Evolutionary conservation across 352 stramenopile genomes (phyloP), one percentile per base, ranked within the genome.

Genomic region (Phytophthora crassamura): DNA sequence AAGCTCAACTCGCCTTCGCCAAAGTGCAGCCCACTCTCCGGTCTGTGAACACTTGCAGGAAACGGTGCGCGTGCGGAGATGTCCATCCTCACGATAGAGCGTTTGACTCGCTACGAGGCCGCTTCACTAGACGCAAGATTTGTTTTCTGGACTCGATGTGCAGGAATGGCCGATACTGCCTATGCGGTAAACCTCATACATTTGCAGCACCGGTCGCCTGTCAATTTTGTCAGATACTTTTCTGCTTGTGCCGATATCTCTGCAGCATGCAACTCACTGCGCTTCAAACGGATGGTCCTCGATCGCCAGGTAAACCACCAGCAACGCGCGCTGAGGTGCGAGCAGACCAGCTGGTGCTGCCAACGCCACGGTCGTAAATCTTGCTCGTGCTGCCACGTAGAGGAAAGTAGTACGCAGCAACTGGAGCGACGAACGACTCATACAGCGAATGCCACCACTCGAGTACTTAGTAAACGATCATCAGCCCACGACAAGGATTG

Each of bases 21-120:
- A n/a, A 47, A 40, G 12, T 16, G 14, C 20, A 35, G 46, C 36
- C 59, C 36, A 69, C 65, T 65, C 65, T 73, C 59, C 35, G 52
- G 7, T 42, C 40, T 34, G 45, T 16, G 39, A 14, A 15, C 22
- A n/a, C 15, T 3, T 54, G 14, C 7, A 57, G 30, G 45, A 69
- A 59, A 14, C 8, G 39, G n/a, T 46, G 22, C 52, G 15, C 42
- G 34, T 46, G 52, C 20, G 36, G 50, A 61, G 55, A 70, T 40
- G 34, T 60, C n/a, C 61, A 50, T 53, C 53, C 11, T 40, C 12
- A 10, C 7, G 14, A 50, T 15, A 41, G 10, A 38, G 39, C 15
- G 12, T 40, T 67, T 55, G 59, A 34, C 25, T 61, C 49, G 30
- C 47, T 43, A 43, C 4, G 15, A 15, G 35, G 16, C 18, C 46